phyloP scores from a whole-genome alignment of 192 early-diverging fungal species.

The Gaertneriomyces sp. region DNA sequence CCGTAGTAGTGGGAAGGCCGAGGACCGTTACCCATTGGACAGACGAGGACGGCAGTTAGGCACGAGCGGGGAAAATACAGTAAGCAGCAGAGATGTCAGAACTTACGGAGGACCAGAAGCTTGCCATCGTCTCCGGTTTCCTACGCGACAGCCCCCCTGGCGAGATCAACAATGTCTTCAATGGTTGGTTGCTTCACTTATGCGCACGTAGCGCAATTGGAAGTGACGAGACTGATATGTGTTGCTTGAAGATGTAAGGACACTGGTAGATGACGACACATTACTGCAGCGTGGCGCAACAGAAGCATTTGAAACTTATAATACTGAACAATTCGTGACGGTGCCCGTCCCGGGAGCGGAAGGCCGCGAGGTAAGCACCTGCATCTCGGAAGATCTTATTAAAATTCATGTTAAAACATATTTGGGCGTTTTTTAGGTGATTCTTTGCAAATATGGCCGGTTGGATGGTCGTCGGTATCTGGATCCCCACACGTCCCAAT shows the following conservation, averaged over 20 bases:
- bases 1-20: no score
- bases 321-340: conserved; percentile 75
- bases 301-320: conserved; percentile 72
- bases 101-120: conserved; percentile 8
- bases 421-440: conserved; percentile 43
- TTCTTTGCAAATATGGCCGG: conserved; percentile 72
- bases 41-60: no score
- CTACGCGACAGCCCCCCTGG: conserved; percentile 81
- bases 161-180: conserved; percentile 94
- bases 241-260: conserved; percentile 72
- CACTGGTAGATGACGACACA: conserved; percentile 75
- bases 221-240: neutral
- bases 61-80: no score
- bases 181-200: conserved; percentile 60
- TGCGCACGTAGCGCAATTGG: neutral
- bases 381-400: neutral
- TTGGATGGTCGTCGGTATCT: conserved; percentile 64
- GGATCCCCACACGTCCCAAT: conserved; percentile 67
- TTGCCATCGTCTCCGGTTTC: conserved; percentile 23
- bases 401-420: neutral
- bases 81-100: conserved; percentile 12
- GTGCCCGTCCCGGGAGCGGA: conserved; percentile 65
- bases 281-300: conserved; percentile 65
- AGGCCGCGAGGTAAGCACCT: conserved; percentile 41
- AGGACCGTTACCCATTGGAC: no score